A percentile compares a stretch with the other conserved stretches of the same genome.
Conservation (phyloP, 2,329 filamentous ascomycete genomes). For the Aspergillus sp. region DNA sequence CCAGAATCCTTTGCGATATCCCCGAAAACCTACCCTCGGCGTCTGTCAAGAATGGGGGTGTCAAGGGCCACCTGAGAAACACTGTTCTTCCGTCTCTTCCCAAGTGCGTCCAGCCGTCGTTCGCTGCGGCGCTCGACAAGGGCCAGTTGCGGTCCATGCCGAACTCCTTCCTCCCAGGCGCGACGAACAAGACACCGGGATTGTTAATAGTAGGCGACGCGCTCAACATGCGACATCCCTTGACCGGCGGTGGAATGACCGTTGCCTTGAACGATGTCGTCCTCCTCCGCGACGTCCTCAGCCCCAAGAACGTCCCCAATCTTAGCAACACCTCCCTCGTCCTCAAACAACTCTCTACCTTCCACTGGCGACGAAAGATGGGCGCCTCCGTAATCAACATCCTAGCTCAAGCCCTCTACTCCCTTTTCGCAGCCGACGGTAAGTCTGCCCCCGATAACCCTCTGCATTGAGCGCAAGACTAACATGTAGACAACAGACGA, state of each 20-base stretch:
- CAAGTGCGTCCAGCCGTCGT: constrained; percentile 69
- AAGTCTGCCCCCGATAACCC: constrained; percentile 20
- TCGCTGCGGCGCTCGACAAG: constrained; percentile 75
- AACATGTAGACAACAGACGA: constrained; percentile 51
- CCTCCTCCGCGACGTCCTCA: constrained; percentile 73
- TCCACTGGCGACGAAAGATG: constrained; percentile 87
- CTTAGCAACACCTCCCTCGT: constrained; percentile 72
- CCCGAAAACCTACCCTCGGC: constrained; percentile 77
- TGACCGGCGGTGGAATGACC: constrained; percentile 97
- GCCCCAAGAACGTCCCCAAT: constrained; percentile 68
- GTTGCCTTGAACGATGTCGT: constrained; percentile 94
- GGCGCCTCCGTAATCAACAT: constrained; percentile 93
- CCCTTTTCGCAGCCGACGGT: constrained; percentile 83
- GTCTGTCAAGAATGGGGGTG: constrained; percentile 73
- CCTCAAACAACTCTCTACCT: constrained; percentile 68
- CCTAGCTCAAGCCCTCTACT: constrained; percentile 91
- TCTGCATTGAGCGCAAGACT: neutral
- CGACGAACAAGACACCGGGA: constrained; percentile 71
- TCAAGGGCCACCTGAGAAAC: constrained; percentile 81
- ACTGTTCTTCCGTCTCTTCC: constrained; percentile 81
- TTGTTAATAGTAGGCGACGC: constrained; percentile 88
- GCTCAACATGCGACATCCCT: constrained; percentile 98
- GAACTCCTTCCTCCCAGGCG: constrained; percentile 88
- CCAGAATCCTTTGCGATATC: constrained; percentile 85
- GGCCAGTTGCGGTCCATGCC: constrained; percentile 89